Evolutionary conservation across 148 eudicot genomes (phyloP).

Genomic region (Vaccinium myrtillus): DNA sequence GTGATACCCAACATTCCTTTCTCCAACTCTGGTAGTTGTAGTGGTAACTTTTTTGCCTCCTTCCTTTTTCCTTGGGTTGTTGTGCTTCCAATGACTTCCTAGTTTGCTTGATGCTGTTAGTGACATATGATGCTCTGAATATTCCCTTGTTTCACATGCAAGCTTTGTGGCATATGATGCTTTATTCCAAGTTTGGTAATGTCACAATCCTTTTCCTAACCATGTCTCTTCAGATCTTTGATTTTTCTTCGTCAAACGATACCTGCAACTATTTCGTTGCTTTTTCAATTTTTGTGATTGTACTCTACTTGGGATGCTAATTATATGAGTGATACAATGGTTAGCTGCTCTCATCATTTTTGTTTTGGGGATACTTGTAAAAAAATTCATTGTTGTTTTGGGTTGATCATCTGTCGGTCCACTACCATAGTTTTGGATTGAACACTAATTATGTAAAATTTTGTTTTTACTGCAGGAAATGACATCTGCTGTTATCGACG

Average conservation of each 20-base stretch:
- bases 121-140: constrained; percentile 1
- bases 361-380: neutral
- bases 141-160: constrained; percentile 7
- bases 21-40: neutral
- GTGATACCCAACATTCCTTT: neutral
- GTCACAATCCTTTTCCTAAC: neutral
- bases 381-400: neutral
- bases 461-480: constrained; percentile 54
- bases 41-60: neutral
- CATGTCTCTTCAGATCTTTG: neutral
- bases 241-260: neutral
- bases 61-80: constrained; percentile 19
- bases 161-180: constrained; percentile 2
- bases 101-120: constrained; percentile 8
- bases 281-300: neutral
- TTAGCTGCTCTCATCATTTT: neutral
- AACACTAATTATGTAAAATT: neutral
- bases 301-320: neutral
- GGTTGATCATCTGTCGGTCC: neutral
- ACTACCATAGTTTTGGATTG: neutral
- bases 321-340: neutral
- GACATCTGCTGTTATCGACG: constrained; percentile 63
- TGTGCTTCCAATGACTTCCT: neutral
- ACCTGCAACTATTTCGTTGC: neutral
- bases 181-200: neutral